These are phyloP conservation scores for Saccharomycopsis vini DNA, from an alignment of 805 yeast genomes.

Conservation along the genomic window DNA sequence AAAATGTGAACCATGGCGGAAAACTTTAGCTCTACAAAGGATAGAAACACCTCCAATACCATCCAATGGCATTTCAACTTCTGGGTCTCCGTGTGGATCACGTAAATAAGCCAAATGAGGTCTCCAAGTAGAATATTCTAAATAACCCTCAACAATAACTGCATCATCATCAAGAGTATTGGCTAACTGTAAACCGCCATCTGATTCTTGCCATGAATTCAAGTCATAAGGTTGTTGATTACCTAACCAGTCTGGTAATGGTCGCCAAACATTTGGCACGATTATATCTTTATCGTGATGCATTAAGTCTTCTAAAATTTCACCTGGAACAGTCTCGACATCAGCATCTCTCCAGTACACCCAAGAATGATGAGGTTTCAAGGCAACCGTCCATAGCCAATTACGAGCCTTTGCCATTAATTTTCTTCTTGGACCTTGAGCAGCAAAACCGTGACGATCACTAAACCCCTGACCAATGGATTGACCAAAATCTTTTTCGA, in stretches of 20 bases:
- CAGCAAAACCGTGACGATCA: slow-evolving; percentile 92
- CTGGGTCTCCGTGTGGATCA: slow-evolving; percentile 92
- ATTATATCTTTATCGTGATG: slow-evolving; percentile 84
- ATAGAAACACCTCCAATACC: slow-evolving; percentile 98
- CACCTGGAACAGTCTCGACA: slow-evolving; percentile 81
- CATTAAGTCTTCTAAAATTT: slow-evolving; percentile 87
- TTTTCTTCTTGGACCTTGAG: slow-evolving; percentile 92
- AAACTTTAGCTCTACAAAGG: slow-evolving; percentile 76
- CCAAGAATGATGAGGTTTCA: slow-evolving; percentile 89
- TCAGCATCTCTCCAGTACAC: slow-evolving; percentile 98
- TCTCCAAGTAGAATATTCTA: slow-evolving; percentile 96
- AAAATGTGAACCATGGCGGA: slow-evolving; percentile 83
- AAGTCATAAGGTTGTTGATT: slow-evolving; percentile 79
- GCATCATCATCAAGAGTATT: slow-evolving; percentile 80
- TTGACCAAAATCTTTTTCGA: slow-evolving; percentile 89
- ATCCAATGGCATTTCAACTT: slow-evolving; percentile 85
- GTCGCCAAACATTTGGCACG: slow-evolving; percentile 93
- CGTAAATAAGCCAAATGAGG: slow-evolving; percentile 92
- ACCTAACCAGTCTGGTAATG: slow-evolving; percentile 78
- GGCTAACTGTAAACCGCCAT: slow-evolving; percentile 73
- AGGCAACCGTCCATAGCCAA: slow-evolving; percentile 81
- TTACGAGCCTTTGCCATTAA: slow-evolving; percentile 94
- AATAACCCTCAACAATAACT: slow-evolving; percentile 94
- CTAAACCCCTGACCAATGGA: slow-evolving; percentile 85
- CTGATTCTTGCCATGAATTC: slow-evolving; percentile 81